These are phyloP conservation scores for Lactarius hatsudake DNA, from an alignment of 768 basidiomycete genomes.

Conservation along the genomic window DNA sequence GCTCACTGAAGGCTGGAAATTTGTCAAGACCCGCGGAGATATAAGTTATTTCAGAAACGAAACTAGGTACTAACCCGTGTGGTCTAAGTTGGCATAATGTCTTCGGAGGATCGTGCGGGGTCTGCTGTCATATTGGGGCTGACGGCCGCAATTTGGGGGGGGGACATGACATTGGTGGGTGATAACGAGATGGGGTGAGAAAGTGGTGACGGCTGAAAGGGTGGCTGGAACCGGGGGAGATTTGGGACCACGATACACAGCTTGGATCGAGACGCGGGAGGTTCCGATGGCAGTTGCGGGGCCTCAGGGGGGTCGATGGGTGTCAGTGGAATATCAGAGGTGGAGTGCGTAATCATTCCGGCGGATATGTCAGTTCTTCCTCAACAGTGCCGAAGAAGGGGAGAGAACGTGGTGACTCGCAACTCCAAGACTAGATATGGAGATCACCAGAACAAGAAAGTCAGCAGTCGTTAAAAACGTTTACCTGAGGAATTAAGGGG, in stretches of 20 bases:
- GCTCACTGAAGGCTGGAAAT: not conserved
- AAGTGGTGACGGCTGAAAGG: not conserved
- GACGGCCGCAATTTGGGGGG: not conserved
- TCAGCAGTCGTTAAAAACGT: not conserved
- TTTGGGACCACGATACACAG: not conserved
- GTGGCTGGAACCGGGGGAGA: not conserved
- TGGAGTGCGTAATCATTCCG: not conserved
- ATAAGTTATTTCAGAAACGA: not conserved
- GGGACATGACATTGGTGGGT: no score
- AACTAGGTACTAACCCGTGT: not conserved
- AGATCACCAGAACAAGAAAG: not conserved
- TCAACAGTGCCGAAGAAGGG: not conserved
- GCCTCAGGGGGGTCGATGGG: not conserved
- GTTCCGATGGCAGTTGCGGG: not conserved
- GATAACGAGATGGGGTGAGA: not conserved
- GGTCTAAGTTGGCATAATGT: not conserved
- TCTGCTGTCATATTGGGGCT: not conserved
- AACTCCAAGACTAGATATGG: not conserved
- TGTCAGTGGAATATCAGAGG: not conserved
- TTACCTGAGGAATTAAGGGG: not conserved
- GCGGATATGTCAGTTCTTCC: not conserved
- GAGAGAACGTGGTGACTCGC: not conserved
- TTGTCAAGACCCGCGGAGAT: not conserved
- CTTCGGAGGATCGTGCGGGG: not conserved
- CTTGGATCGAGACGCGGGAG: not conserved